phyloP scores from a whole-genome alignment of 495 filamentous ascomycete species.

The Neurospora terricola region DNA sequence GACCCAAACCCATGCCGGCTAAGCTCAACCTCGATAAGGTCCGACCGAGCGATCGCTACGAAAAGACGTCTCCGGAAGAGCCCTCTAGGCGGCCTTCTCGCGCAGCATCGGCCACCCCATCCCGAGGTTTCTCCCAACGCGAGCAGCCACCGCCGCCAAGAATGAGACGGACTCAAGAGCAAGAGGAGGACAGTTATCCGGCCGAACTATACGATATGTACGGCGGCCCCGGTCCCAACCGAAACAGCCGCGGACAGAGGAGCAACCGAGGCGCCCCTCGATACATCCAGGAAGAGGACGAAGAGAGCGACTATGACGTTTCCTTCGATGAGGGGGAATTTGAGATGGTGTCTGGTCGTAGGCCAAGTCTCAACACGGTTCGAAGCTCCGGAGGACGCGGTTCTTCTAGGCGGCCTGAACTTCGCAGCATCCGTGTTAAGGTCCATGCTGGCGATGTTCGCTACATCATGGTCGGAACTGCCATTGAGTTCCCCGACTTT shows the following conservation, averaged over 20 bases:
- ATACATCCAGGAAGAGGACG: slow-evolving; percentile 66
- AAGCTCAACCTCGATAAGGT: slow-evolving; percentile 45
- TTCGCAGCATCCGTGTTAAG: slow-evolving; percentile 70
- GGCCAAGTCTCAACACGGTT: slow-evolving; percentile 29
- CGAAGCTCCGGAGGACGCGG: slow-evolving; percentile 28
- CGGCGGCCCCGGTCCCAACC: slow-evolving; percentile 26
- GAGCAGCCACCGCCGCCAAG: slow-evolving; percentile 13
- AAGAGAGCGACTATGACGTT: slow-evolving; percentile 58
- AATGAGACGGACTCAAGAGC: slow-evolving; percentile 29
- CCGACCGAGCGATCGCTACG: slow-evolving; percentile 36
- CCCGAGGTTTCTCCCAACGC: slow-evolving; percentile 41
- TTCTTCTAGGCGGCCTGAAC: slow-evolving; percentile 36
- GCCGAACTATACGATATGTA: slow-evolving; percentile 69
- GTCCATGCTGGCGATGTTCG: slow-evolving; percentile 87
- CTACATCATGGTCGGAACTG: slow-evolving; percentile 76
- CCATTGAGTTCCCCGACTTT: slow-evolving; percentile 66
- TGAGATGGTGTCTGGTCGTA: slow-evolving; percentile 58
- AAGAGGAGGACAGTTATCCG: slow-evolving; percentile 51
- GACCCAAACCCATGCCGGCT: slow-evolving; percentile 41
- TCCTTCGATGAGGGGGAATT: slow-evolving; percentile 69
- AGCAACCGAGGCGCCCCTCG: slow-evolving; percentile 29
- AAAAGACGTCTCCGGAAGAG: slow-evolving; percentile 38
- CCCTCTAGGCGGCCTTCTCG: slow-evolving; percentile 24
- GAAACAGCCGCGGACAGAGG: slow-evolving; percentile 24
- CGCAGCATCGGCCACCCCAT: slow-evolving; percentile 28